Conservation (phyloP, 2,329 filamentous ascomycete species). For the Aspergillus pseudoglaucus region DNA sequence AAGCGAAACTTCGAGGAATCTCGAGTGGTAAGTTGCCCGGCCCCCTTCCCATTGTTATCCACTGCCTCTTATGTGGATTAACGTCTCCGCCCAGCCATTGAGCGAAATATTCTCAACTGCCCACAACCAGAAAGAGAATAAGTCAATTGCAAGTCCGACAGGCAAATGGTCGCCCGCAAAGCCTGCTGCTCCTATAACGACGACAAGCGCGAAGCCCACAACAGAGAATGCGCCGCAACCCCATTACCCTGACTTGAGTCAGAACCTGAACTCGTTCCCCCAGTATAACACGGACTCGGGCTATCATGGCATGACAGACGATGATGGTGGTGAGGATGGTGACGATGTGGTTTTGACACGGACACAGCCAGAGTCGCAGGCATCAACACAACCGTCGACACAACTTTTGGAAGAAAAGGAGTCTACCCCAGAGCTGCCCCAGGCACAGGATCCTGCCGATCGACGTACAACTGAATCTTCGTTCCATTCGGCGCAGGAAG, state of each 20-base stretch:
- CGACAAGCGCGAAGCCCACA: conserved; percentile 6
- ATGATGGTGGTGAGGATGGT: conserved; percentile 32
- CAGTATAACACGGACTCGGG: conserved; percentile 42
- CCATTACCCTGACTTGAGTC: conserved; percentile 23
- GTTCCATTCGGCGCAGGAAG: conserved; percentile 42
- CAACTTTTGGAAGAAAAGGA: conserved; percentile 26
- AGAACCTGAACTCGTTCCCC: conserved; percentile 33
- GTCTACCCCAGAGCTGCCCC: conserved; percentile 9
- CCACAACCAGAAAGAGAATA: conserved; percentile 30
- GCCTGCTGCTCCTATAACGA: conserved; percentile 11
- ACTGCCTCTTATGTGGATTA: conserved; percentile 3
- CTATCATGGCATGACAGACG: conserved; percentile 41
- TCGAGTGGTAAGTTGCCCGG: conserved; percentile 35
- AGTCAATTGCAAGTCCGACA: conserved; percentile 27
- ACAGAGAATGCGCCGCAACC: conserved; percentile 18
- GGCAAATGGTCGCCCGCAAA: conserved; percentile 32
- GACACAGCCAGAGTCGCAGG: conserved; percentile 25
- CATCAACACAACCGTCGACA: conserved; percentile 29
- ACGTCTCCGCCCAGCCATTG: conserved; percentile 33
- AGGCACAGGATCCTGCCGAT: conserved; percentile 19
- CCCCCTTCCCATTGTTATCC: neutral
- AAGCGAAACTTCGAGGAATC: conserved; percentile 38
- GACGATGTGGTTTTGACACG: conserved; percentile 32
- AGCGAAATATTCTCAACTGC: conserved; percentile 43
- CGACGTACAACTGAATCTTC: conserved; percentile 39